A percentile compares a stretch with the other conserved stretches of the same genome.
Conservation (phyloP, 2,329 filamentous ascomycete genomes). For the Nigrospora sphaerica region DNA sequence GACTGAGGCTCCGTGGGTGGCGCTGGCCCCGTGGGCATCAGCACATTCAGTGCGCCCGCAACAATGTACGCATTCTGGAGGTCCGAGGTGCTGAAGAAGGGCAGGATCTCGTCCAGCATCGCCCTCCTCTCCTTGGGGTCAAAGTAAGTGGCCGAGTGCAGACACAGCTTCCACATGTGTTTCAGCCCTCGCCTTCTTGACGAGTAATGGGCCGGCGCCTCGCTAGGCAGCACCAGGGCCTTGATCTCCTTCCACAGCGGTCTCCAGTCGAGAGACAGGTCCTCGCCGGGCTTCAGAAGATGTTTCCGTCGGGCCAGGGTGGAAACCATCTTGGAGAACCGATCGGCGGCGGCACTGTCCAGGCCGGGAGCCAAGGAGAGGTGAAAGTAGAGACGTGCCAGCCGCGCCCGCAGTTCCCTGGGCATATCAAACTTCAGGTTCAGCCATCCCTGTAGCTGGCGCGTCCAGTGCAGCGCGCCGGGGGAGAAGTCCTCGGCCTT, state of each 20-base stretch:
- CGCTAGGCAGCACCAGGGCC: slow-evolving; percentile 77
- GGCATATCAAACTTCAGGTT: slow-evolving; percentile 96
- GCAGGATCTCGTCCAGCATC: slow-evolving; percentile 74
- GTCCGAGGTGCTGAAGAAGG: slow-evolving; percentile 89
- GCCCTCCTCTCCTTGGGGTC: slow-evolving; percentile 78
- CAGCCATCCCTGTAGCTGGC: slow-evolving; percentile 92
- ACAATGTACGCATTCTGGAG: slow-evolving; percentile 89
- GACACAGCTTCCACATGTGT: slow-evolving; percentile 77
- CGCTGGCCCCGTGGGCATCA: slow-evolving; percentile 78
- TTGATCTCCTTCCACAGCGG: slow-evolving; percentile 92
- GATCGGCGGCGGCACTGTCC: slow-evolving; percentile 72
- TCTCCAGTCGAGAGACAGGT: slow-evolving; percentile 87
- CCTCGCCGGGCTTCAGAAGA: slow-evolving; percentile 84
- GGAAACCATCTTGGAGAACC: slow-evolving; percentile 96
- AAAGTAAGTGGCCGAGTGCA: slow-evolving; percentile 87
- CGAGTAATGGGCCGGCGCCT: slow-evolving; percentile 61
- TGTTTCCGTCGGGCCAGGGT: slow-evolving; percentile 90
- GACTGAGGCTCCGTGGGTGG: slow-evolving; percentile 65
- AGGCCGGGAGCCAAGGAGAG: slow-evolving; percentile 85
- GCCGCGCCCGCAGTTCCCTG: slow-evolving; percentile 70
- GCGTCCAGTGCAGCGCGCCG: slow-evolving; percentile 92
- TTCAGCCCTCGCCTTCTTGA: slow-evolving; percentile 50
- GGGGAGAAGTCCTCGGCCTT: slow-evolving; percentile 90
- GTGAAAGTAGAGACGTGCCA: slow-evolving; percentile 91
- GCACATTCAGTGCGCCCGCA: slow-evolving; percentile 75